Evolutionary conservation across 768 basidiomycete species (phyloP).

Genomic region (Porphyrellus cyaneotinctus): DNA sequence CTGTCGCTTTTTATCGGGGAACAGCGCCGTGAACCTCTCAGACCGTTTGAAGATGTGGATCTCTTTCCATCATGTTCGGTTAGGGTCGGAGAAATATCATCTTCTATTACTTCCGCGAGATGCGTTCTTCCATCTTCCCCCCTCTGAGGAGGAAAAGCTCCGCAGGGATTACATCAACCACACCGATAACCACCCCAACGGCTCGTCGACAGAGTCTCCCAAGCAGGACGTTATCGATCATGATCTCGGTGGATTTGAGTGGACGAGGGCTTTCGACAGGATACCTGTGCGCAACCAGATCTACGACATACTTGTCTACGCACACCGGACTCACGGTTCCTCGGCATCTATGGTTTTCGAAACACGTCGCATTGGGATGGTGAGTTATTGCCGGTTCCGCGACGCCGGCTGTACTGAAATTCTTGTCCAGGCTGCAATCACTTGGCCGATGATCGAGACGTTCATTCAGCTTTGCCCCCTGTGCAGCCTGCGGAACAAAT

Average conservation of each 20-base stretch:
- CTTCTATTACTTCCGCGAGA: conserved; percentile 61
- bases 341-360: conserved; percentile 54
- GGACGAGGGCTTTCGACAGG: conserved; percentile 49
- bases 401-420: conserved; percentile 1
- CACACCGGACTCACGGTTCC: conserved; percentile 56
- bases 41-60: conserved; percentile 51
- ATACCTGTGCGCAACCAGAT: conserved; percentile 64
- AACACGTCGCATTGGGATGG: conserved; percentile 55
- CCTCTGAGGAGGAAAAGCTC: conserved; percentile 47
- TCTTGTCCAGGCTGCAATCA: conserved; percentile 52
- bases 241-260: conserved; percentile 29
- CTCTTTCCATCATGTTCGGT: conserved; percentile 54
- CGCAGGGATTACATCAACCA: conserved; percentile 44
- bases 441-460: conserved; percentile 72
- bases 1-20: conserved; percentile 43
- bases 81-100: conserved; percentile 55
- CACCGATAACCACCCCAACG: conserved; percentile 25
- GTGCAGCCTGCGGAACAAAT: conserved; percentile 43
- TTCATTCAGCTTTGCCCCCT: conserved; percentile 60
- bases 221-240: conserved; percentile 16
- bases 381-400: conserved; percentile 32
- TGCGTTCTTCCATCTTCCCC: conserved; percentile 48
- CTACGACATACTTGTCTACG: conserved; percentile 65
- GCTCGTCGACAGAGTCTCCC: conserved; percentile 12
- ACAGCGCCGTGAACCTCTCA: conserved; percentile 29